Evolutionary conservation across 441 rosid species (phyloP).

Genomic region (Francoa sonchifolia): DNA sequence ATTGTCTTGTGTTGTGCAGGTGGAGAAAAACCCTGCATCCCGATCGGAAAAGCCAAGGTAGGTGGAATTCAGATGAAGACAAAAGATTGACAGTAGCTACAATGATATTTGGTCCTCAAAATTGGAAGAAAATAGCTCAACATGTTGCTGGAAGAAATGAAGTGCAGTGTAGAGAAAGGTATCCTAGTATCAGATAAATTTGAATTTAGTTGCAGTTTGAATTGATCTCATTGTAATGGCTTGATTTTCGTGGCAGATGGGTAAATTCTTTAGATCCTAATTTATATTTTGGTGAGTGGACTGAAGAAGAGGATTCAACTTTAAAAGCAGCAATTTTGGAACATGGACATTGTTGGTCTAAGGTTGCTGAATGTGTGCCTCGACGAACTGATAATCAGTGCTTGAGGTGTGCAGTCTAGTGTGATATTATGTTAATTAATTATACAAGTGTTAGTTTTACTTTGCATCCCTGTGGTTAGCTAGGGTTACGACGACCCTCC

Average conservation of each 20-base stretch:
- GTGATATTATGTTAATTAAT: no score
- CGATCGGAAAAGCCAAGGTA: conserved; percentile 35
- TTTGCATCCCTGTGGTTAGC: no score
- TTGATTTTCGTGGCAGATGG: conserved; percentile 45
- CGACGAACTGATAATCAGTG: conserved; percentile 80
- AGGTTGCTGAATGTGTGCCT: conserved; percentile 46
- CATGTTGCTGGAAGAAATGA: conserved; percentile 74
- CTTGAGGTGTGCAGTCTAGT: conserved; percentile 34
- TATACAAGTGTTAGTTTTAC: no score
- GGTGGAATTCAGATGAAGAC: conserved; percentile 60
- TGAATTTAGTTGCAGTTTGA: conserved; percentile 3
- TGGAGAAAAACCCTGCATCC: conserved; percentile 73
- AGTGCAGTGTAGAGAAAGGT: conserved; percentile 80
- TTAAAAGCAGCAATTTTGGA: conserved; percentile 50
- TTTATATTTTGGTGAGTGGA: conserved; percentile 48
- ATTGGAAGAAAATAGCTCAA: conserved; percentile 65
- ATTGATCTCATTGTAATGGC: conserved; percentile 7
- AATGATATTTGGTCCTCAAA: conserved; percentile 63
- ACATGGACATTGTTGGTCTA: conserved; percentile 66
- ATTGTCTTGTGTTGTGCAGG: conserved; percentile 25
- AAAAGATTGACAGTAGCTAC: conserved; percentile 70
- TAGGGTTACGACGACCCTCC: no score
- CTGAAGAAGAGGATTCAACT: conserved; percentile 63
- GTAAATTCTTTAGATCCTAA: conserved; percentile 67
- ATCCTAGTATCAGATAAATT: background rate